Conservation (phyloP, 208 protist species). For the Crithidia expoeki region DNA sequence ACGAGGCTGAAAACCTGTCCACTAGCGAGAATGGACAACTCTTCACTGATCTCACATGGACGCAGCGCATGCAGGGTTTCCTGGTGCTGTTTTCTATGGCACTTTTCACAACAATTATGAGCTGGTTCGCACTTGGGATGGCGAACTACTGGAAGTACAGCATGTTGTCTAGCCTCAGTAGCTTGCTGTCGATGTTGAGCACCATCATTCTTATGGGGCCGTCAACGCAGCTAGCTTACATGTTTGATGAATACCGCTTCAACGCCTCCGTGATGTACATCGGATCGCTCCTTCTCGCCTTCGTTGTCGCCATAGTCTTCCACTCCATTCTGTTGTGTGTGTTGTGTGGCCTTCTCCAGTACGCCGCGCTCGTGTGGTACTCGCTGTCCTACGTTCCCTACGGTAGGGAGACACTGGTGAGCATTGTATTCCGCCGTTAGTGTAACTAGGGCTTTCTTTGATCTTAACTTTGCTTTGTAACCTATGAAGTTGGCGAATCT, state of each 20-base stretch:
- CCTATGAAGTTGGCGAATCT: too few relatives aligned
- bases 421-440: constrained; percentile 44
- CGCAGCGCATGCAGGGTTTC: constrained; percentile 81
- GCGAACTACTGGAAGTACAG: constrained; percentile 90
- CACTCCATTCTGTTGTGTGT: constrained; percentile 70
- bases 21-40: constrained; percentile 64
- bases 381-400: constrained; percentile 91
- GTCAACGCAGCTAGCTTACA: constrained; percentile 76
- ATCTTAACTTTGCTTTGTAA: too few relatives aligned
- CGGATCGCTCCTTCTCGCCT: constrained; percentile 64
- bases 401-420: constrained; percentile 64
- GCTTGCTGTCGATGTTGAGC: constrained; percentile 76
- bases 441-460: too few relatives aligned
- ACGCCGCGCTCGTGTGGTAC: constrained; percentile 87
- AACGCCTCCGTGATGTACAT: constrained; percentile 76
- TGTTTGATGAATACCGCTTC: constrained; percentile 89
- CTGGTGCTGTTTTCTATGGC: constrained; percentile 77
- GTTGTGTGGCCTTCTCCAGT: constrained; percentile 82
- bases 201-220: constrained; percentile 91
- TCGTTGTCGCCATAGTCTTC: constrained; percentile 70
- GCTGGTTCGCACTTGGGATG: constrained; percentile 80
- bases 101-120: constrained; percentile 78
- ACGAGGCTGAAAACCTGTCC: constrained; percentile 28
- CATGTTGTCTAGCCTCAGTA: constrained; percentile 72
- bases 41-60: constrained; percentile 78